A percentile compares a stretch with the other conserved stretches of the same genome.
These are phyloP conservation scores for Penicillium sp. DNA, from an alignment of 2,329 filamentous ascomycete genomes.

Conservation along the genomic window DNA sequence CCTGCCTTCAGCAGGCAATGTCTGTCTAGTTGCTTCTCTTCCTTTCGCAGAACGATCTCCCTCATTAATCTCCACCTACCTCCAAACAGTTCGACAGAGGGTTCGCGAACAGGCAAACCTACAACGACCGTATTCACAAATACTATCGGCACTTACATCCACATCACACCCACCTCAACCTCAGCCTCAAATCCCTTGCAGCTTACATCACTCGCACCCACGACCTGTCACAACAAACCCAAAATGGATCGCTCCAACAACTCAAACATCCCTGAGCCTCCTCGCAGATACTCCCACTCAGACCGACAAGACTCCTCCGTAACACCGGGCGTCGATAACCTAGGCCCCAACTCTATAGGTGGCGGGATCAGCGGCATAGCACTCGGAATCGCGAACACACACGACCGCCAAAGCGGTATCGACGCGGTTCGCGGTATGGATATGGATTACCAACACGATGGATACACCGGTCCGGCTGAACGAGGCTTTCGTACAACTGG, in stretches of 20 bases:
- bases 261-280: conserved; percentile 16
- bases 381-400: conserved; percentile 63
- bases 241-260: not conserved
- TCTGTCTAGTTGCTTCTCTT: not conserved
- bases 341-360: conserved; percentile 58
- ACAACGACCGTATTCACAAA: not conserved
- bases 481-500: conserved; percentile 35
- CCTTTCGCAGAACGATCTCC: not conserved
- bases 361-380: conserved; percentile 70
- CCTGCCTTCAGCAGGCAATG: not conserved
- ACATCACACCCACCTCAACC: not conserved
- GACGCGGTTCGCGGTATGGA: conserved; percentile 56
- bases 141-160: not conserved
- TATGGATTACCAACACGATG: conserved; percentile 5
- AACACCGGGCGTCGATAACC: conserved; percentile 68
- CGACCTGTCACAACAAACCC: not conserved
- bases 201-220: not conserved
- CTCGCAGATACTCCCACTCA: conserved; percentile 27
- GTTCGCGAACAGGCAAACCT: not conserved
- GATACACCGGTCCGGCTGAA: conserved; percentile 34
- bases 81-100: not conserved
- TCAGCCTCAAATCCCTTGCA: conserved; percentile 1
- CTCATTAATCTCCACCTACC: not conserved
- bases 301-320: conserved; percentile 40
- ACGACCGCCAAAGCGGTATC: conserved; percentile 64